Conservation (phyloP, 257 asterid genomes). For the Solanum pinnatisectum region DNA sequence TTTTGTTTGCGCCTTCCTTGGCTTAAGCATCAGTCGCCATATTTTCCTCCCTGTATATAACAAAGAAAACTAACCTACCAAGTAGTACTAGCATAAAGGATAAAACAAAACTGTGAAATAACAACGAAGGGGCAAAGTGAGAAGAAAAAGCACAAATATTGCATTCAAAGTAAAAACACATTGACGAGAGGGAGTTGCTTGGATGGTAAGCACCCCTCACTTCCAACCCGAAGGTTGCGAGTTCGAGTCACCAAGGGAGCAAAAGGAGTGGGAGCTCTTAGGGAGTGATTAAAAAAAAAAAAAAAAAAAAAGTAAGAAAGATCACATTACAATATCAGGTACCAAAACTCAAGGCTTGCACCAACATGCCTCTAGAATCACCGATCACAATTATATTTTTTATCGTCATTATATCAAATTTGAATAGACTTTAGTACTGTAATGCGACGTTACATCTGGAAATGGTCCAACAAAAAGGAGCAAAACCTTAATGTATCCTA, state of each 20-base stretch:
- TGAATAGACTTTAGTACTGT: not conserved
- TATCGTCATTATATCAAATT: not conserved
- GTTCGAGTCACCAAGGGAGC: too few relatives aligned
- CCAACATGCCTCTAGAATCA: not conserved
- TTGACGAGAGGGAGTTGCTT: not conserved
- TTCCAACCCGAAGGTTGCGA: too few relatives aligned
- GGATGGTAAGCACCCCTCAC: too few relatives aligned
- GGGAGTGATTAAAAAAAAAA: too few relatives aligned
- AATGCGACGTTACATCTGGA: not conserved
- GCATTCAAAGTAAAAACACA: not conserved
- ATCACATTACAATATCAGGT: not conserved
- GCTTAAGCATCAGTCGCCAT: not conserved
- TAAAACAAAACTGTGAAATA: too few relatives aligned
- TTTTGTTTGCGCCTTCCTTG: not conserved
- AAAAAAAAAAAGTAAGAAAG: too few relatives aligned
- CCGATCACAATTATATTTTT: not conserved
- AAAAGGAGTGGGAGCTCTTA: too few relatives aligned
- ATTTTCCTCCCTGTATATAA: not conserved
- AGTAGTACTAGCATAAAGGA: not conserved
- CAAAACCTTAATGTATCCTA: not conserved
- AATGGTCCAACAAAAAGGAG: constrained; percentile 4
- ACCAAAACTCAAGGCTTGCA: not conserved
- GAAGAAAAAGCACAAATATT: not conserved
- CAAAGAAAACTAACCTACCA: not conserved
- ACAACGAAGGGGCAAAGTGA: not conserved